Conservation (phyloP, 148 eudicot genomes). For the Camellia granthamiana region DNA sequence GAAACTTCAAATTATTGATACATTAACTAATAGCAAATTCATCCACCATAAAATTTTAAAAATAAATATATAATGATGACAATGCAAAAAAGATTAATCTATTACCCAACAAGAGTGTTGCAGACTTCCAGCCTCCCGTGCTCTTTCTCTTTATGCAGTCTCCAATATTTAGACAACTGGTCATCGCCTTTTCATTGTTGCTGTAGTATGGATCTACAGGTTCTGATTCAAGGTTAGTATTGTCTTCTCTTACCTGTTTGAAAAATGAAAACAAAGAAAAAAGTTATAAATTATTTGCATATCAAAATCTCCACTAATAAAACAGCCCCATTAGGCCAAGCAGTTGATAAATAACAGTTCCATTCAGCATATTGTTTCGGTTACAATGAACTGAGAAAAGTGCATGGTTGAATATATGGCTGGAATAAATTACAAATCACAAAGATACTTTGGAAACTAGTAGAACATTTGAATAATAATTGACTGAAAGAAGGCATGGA, state of each 20-base stretch:
- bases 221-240: neutral
- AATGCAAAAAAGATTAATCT: neutral
- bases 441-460: neutral
- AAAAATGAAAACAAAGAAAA: slow-evolving; percentile 2
- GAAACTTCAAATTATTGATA: neutral
- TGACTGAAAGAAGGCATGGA: too few relatives aligned
- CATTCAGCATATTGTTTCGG: neutral
- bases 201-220: neutral
- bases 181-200: neutral
- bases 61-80: neutral
- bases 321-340: neutral
- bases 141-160: slow-evolving; percentile 16
- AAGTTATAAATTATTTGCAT: neutral
- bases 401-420: neutral
- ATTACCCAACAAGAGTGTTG: slow-evolving; percentile 57
- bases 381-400: neutral
- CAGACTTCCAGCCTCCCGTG: slow-evolving; percentile 62
- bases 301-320: neutral
- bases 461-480: neutral
- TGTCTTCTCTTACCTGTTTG: slow-evolving; percentile 1
- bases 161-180: slow-evolving; percentile 3
- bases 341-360: neutral
- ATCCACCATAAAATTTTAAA: too few relatives aligned
- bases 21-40: neutral
- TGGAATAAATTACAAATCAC: neutral